These are phyloP conservation scores for Jamesozyma lodderae DNA, from an alignment of 805 yeast genomes.

Conservation along the genomic window DNA sequence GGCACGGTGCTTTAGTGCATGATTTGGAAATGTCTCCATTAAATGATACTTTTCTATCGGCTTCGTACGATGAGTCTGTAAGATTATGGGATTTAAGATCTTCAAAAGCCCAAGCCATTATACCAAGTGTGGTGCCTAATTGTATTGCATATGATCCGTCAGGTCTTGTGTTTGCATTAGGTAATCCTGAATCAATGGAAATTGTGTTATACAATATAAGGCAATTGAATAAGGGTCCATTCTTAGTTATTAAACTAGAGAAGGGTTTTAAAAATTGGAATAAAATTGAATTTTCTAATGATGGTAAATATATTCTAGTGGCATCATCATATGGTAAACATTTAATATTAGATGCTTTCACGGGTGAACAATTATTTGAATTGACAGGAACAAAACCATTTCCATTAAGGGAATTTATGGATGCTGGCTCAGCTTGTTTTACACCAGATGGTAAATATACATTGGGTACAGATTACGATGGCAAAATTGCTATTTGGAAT, in stretches of 20 bases:
- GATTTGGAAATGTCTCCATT: conserved; percentile 66
- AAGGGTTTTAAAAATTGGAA: conserved; percentile 38
- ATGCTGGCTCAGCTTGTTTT: conserved; percentile 49
- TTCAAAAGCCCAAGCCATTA: conserved; percentile 52
- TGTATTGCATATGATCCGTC: conserved; percentile 73
- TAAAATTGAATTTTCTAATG: conserved; percentile 70
- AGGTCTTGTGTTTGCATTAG: conserved; percentile 73
- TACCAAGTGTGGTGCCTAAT: conserved; percentile 46
- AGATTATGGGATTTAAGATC: conserved; percentile 81
- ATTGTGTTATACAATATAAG: conserved; percentile 55
- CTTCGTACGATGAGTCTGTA: conserved; percentile 70
- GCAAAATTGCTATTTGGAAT: conserved; percentile 47
- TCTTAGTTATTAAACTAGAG: conserved; percentile 36
- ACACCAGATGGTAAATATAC: conserved; percentile 62
- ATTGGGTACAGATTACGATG: conserved; percentile 51
- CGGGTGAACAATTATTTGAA: conserved; percentile 41
- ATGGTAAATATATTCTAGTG: conserved; percentile 55
- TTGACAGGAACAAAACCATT: conserved; percentile 43
- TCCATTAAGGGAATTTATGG: conserved; percentile 36
- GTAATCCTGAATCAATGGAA: conserved; percentile 34
- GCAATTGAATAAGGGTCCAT: conserved; percentile 51
- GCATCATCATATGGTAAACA: conserved; percentile 50
- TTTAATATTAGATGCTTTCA: conserved; percentile 60
- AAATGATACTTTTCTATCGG: conserved; percentile 52
- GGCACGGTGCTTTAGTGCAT: conserved; percentile 73